A percentile compares a stretch with the other conserved stretches of the same genome.
Conservation (phyloP, 1,139 yeast genomes). For the Lodderomyces margitis region DNA sequence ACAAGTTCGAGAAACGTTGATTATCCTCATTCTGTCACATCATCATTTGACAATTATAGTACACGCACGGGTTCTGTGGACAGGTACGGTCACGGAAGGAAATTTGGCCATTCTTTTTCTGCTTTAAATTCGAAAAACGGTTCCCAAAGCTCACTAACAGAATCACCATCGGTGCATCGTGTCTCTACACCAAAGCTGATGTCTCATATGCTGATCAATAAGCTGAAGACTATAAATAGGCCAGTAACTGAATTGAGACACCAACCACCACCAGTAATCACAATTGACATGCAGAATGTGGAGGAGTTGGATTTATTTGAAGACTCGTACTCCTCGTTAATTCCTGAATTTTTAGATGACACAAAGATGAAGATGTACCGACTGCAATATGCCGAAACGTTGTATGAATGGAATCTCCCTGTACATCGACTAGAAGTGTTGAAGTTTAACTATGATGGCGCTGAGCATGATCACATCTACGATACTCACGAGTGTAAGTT, state of each 20-base stretch:
- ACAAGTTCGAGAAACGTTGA: slow-evolving; percentile 15
- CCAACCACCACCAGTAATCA: slow-evolving; percentile 38
- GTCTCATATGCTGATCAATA: not conserved
- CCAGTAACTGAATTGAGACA: slow-evolving; percentile 9
- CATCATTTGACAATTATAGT: slow-evolving; percentile 15
- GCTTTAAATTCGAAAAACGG: not conserved
- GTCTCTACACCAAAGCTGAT: not conserved
- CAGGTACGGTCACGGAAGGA: slow-evolving; percentile 11
- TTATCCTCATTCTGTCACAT: slow-evolving; percentile 13
- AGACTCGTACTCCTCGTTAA: slow-evolving; percentile 41
- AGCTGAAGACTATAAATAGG: not conserved
- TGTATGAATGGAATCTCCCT: slow-evolving; percentile 82
- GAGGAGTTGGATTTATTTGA: slow-evolving; percentile 56
- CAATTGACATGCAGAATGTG: slow-evolving; percentile 54
- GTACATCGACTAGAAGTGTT: slow-evolving; percentile 72
- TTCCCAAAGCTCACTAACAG: not conserved
- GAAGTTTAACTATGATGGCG: slow-evolving; percentile 59
- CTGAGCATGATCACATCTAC: slow-evolving; percentile 20
- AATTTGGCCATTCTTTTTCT: slow-evolving; percentile 1
- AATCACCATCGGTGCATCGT: slow-evolving; percentile 1
- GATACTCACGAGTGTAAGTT: slow-evolving; percentile 41
- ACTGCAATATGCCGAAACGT: slow-evolving; percentile 73
- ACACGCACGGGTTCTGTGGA: slow-evolving; percentile 16
- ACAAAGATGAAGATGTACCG: slow-evolving; percentile 53
- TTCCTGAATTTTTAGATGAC: slow-evolving; percentile 49